Evolutionary conservation across 179 eudicot genomes (phyloP).

Genomic region (Spergularia azorica): DNA sequence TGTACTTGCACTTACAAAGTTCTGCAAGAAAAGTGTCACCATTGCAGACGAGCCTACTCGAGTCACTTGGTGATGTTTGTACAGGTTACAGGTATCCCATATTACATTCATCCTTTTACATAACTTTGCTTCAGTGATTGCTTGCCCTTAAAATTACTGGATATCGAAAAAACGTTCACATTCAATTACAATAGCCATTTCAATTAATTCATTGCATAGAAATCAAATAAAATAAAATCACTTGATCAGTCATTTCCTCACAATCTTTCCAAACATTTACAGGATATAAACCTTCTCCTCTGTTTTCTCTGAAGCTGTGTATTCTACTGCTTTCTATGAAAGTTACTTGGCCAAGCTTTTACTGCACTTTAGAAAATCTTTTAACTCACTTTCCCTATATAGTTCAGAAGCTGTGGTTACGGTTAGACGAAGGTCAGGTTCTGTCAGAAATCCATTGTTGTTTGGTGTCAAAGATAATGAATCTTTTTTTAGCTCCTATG

Average conservation of each 20-base stretch:
- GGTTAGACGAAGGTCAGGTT: not conserved
- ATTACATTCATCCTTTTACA: not conserved
- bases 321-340: slow-evolving; percentile 3
- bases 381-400: slow-evolving; percentile 20
- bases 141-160: not conserved
- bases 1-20: not conserved
- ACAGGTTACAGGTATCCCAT: slow-evolving; percentile 18
- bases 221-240: no score
- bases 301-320: slow-evolving; percentile 7
- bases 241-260: not conserved
- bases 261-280: not conserved
- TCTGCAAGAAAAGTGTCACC: not conserved
- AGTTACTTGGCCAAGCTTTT: slow-evolving; percentile 28
- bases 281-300: not conserved
- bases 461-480: slow-evolving; percentile 20
- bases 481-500: slow-evolving; percentile 20
- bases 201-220: no score
- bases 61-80: not conserved
- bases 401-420: not conserved
- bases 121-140: not conserved
- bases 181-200: not conserved
- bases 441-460: slow-evolving; percentile 6
- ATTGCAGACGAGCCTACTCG: no score
- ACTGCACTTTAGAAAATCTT: slow-evolving; percentile 27
- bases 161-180: not conserved